phyloP scores from a whole-genome alignment of 306 rosid genomes.

The Prunus salicina region DNA sequence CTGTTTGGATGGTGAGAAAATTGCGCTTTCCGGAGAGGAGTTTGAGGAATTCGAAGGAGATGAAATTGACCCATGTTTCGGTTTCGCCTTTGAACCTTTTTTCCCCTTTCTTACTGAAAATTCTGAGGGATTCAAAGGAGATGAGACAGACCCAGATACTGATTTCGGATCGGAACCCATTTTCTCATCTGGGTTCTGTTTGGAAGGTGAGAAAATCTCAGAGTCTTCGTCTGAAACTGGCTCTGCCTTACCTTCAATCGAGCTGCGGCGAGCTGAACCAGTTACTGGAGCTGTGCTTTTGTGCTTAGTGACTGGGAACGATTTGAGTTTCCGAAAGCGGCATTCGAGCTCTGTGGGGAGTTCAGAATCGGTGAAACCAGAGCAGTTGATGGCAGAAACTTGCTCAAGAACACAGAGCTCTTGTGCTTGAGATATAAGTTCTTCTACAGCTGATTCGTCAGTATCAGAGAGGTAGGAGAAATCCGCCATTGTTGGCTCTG shows the following conservation, averaged over 20 bases:
- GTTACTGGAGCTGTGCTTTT: background rate
- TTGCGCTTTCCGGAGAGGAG: slow-evolving; percentile 41
- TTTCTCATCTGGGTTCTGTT: slow-evolving; percentile 27
- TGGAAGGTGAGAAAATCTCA: slow-evolving; percentile 28
- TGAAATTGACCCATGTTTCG: slow-evolving; percentile 32
- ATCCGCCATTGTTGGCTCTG: slow-evolving; percentile 42
- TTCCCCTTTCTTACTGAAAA: background rate
- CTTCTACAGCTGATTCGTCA: slow-evolving; percentile 60
- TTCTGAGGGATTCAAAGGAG: slow-evolving; percentile 20
- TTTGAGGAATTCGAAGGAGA: slow-evolving; percentile 38
- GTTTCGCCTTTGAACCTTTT: slow-evolving; percentile 19
- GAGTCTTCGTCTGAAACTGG: slow-evolving; percentile 12
- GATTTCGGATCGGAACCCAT: slow-evolving; percentile 1
- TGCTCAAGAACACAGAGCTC: slow-evolving; percentile 70
- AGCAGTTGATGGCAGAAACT: slow-evolving; percentile 71
- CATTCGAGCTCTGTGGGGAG: slow-evolving; percentile 76
- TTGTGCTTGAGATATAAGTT: slow-evolving; percentile 64
- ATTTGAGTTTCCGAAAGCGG: slow-evolving; percentile 78
- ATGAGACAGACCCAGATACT: slow-evolving; percentile 18
- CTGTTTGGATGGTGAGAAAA: slow-evolving; percentile 32
- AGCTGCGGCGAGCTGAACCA: background rate
- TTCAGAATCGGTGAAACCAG: slow-evolving; percentile 48
- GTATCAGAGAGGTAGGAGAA: slow-evolving; percentile 51
- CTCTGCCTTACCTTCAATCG: slow-evolving; percentile 3
- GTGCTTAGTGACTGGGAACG: slow-evolving; percentile 48